These are phyloP conservation scores for Ophiosphaerella herpotricha DNA, from an alignment of 2,329 filamentous ascomycete genomes.

Conservation along the genomic window DNA sequence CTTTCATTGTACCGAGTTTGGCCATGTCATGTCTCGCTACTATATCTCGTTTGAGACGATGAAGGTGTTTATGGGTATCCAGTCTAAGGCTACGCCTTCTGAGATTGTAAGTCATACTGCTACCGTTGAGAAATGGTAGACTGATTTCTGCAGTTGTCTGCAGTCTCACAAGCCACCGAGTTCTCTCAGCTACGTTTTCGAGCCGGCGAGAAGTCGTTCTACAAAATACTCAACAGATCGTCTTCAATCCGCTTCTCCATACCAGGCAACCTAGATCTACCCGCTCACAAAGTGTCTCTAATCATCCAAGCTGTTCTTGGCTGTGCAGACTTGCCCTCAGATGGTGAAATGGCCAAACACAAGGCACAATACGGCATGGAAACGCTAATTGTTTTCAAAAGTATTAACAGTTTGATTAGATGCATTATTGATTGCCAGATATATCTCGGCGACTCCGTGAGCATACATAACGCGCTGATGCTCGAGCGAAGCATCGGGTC, in stretches of 20 bases:
- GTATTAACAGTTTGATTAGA: constrained; percentile 70
- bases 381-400: constrained; percentile 67
- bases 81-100: constrained; percentile 63
- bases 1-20: constrained; percentile 71
- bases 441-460: constrained; percentile 65
- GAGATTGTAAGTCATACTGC: constrained; percentile 65
- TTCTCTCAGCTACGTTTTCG: constrained; percentile 75
- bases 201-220: constrained; percentile 68
- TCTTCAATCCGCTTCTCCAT: constrained; percentile 72
- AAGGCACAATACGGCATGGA: constrained; percentile 64
- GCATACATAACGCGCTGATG: constrained; percentile 72
- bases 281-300: constrained; percentile 76
- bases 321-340: constrained; percentile 58
- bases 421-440: constrained; percentile 78
- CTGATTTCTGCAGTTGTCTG: constrained; percentile 59
- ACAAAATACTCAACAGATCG: constrained; percentile 73
- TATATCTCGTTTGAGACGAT: constrained; percentile 82
- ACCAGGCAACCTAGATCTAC: constrained; percentile 66
- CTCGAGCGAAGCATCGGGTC: constrained; percentile 77
- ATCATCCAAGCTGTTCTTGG: constrained; percentile 78
- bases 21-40: constrained; percentile 81
- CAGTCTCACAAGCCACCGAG: constrained; percentile 70
- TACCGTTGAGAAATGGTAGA: no score
- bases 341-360: constrained; percentile 61
- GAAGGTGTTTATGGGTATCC: constrained; percentile 68